These are phyloP conservation scores for Cyberlindnera saturnus DNA, from an alignment of 805 yeast genomes.

Conservation along the genomic window DNA sequence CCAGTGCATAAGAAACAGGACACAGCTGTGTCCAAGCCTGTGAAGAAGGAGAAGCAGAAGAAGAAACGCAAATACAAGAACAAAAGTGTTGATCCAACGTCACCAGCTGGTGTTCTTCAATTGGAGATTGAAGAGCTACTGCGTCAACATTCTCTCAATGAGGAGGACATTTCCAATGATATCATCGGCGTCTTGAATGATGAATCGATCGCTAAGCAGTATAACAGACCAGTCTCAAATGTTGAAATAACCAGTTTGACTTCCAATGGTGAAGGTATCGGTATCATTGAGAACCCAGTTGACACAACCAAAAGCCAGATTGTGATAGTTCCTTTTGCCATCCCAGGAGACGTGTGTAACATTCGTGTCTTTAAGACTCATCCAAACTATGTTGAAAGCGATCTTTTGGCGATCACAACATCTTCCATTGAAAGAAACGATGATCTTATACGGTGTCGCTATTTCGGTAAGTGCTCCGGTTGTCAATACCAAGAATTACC, in stretches of 20 bases:
- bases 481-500: slow-evolving; percentile 84
- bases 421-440: slow-evolving; percentile 44
- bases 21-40: not conserved
- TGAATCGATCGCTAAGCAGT: slow-evolving; percentile 34
- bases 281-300: slow-evolving; percentile 57
- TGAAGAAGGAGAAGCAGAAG: slow-evolving; percentile 3
- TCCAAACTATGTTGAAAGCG: slow-evolving; percentile 68
- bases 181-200: slow-evolving; percentile 61
- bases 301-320: slow-evolving; percentile 43
- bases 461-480: slow-evolving; percentile 91
- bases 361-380: slow-evolving; percentile 75
- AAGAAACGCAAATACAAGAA: slow-evolving; percentile 48
- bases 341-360: slow-evolving; percentile 77
- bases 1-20: slow-evolving; percentile 5
- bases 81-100: slow-evolving; percentile 65
- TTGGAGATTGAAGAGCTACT: slow-evolving; percentile 64
- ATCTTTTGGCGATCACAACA: slow-evolving; percentile 48
- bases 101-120: slow-evolving; percentile 75
- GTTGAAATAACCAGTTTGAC: slow-evolving; percentile 55
- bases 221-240: slow-evolving; percentile 52
- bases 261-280: slow-evolving; percentile 88
- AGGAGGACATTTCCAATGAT: slow-evolving; percentile 54
- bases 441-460: slow-evolving; percentile 61
- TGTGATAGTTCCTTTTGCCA: slow-evolving; percentile 77
- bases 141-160: slow-evolving; percentile 32